A percentile compares a stretch with the other conserved stretches of the same genome.
Evolutionary conservation across 352 stramenopile species (phyloP).

Genomic region (Pythium myriotylum): DNA sequence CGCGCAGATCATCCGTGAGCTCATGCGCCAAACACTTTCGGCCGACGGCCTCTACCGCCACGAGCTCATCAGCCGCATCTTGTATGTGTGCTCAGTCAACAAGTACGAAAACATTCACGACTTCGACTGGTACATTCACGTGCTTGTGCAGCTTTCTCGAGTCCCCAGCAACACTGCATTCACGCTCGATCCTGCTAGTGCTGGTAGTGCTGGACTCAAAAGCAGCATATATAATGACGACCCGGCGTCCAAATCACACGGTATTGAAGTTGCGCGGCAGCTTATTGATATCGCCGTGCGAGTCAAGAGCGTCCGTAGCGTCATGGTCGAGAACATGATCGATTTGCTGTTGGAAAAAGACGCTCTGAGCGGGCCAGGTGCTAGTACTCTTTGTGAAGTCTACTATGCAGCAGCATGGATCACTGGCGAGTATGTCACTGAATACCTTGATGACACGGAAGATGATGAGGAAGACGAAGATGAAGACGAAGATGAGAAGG

Average conservation of each 20-base stretch:
- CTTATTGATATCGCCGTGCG: slow-evolving; percentile 97
- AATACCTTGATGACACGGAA: slow-evolving; percentile 87
- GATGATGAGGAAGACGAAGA: slow-evolving; percentile 81
- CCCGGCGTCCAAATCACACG: slow-evolving; percentile 44
- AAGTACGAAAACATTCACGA: slow-evolving; percentile 98
- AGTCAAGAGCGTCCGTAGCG: slow-evolving; percentile 94
- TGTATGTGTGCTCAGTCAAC: slow-evolving; percentile 96
- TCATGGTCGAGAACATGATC: slow-evolving; percentile 95
- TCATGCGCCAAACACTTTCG: slow-evolving; percentile 95
- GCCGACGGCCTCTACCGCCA: slow-evolving; percentile 95
- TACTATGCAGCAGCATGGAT: slow-evolving; percentile 97
- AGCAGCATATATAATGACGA: slow-evolving; percentile 46
- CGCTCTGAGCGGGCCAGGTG: slow-evolving; percentile 65
- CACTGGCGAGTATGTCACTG: slow-evolving; percentile 96
- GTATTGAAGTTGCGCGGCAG: slow-evolving; percentile 91
- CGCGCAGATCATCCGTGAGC: slow-evolving; percentile 94
- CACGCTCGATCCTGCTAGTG: slow-evolving; percentile 33
- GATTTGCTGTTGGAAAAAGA: slow-evolving; percentile 92
- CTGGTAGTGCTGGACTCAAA: slow-evolving; percentile 20
- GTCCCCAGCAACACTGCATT: slow-evolving; percentile 79
- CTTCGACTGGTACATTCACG: slow-evolving; percentile 98
- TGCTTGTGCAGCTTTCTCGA: slow-evolving; percentile 95
- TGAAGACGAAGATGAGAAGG: slow-evolving; percentile 71
- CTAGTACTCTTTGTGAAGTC: slow-evolving; percentile 92
- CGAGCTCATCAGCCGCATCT: slow-evolving; percentile 95